These are phyloP conservation scores for Diplocarpon mali DNA, from an alignment of 2,329 filamentous ascomycete species.

Conservation along the genomic window DNA sequence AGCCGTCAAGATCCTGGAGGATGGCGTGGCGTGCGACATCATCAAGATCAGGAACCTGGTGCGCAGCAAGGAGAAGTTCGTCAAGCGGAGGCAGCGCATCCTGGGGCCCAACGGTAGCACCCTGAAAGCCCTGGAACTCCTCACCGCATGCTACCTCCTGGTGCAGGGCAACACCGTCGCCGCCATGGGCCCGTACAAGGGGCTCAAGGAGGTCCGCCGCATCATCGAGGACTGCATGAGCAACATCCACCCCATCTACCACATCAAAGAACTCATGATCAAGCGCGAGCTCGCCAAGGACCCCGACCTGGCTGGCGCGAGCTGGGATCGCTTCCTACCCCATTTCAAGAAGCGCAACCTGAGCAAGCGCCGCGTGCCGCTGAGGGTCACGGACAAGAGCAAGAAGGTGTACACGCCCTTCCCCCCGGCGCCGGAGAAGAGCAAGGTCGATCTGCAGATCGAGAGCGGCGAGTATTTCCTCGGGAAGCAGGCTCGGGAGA, in stretches of 20 bases:
- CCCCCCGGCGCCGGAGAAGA: slow-evolving; percentile 94
- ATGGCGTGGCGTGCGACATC: slow-evolving; percentile 84
- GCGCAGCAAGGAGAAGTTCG: slow-evolving; percentile 87
- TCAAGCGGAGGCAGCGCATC: slow-evolving; percentile 87
- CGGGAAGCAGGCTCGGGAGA: slow-evolving; percentile 83
- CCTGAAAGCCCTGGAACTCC: slow-evolving; percentile 82
- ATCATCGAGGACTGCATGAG: slow-evolving; percentile 94
- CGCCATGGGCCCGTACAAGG: slow-evolving; percentile 86
- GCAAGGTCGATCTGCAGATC: slow-evolving; percentile 96
- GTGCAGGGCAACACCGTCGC: slow-evolving; percentile 95
- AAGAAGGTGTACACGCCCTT: slow-evolving; percentile 97
- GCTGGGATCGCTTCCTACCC: slow-evolving; percentile 91
- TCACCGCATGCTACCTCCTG: slow-evolving; percentile 85
- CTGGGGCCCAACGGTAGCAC: slow-evolving; percentile 86
- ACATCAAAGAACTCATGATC: slow-evolving; percentile 93
- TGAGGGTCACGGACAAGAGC: slow-evolving; percentile 81
- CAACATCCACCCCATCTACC: slow-evolving; percentile 82
- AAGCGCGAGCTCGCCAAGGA: slow-evolving; percentile 87
- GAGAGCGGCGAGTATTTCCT: slow-evolving; percentile 97
- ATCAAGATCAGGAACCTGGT: slow-evolving; percentile 92
- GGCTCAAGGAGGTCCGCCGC: slow-evolving; percentile 80
- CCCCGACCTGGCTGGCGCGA: slow-evolving; percentile 74
- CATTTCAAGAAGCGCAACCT: slow-evolving; percentile 94
- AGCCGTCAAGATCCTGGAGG: slow-evolving; percentile 87
- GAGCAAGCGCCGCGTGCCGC: slow-evolving; percentile 70